Base-by-base conservation (phyloP, 352 stramenopile species). In the Phytophthora pinifolia region DNA sequence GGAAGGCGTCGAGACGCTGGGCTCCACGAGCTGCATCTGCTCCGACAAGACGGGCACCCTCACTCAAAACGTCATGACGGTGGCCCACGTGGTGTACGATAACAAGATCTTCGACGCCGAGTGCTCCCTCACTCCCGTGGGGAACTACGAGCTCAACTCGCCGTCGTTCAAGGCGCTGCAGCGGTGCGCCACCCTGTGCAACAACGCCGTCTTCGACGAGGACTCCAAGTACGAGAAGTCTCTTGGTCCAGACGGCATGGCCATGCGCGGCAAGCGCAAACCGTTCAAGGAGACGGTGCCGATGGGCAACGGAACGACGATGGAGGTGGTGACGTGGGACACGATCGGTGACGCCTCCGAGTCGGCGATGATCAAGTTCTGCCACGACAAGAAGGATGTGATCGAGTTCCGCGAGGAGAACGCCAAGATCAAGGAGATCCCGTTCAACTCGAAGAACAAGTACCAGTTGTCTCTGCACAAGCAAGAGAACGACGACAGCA, bases 11-110 rank as follows among this genome's bases (percentile, higher is more conserved):
- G 90, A 98, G 70, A 98, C 90, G 9, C 69, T 98, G 6, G 92
- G 92, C 7, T 96, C 85, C 4, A 97, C 88, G 3, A 96, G 78
- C 17, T 94, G 80, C 58, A 98, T 98, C 60, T 71, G 61, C 53
- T 74, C 87, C n/a, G 95, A 98, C 65, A 98, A 98, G 74, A 98
- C 92, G 1, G 92, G 92, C 14, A 98, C 94, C 44, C 72, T 98
- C 13, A 98, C 94, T 15, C 74, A 93, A 42, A 98, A 98, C 61
- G 80, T 96, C 56, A 98, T 98, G 94, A 98, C 92, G 10, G 89
- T 98, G 14, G 86, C 89, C 0, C 75, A 96, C 27, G 33, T 83
- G 38, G 89, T 82, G 37, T 90, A 90, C 46, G 74, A 78, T 62
- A 92, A 92, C 67, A 70, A 74, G 49, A 86, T 90, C 29, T 90